Conservation (phyloP, 2,329 filamentous ascomycete genomes). For the Teratosphaeria gauchensis region DNA sequence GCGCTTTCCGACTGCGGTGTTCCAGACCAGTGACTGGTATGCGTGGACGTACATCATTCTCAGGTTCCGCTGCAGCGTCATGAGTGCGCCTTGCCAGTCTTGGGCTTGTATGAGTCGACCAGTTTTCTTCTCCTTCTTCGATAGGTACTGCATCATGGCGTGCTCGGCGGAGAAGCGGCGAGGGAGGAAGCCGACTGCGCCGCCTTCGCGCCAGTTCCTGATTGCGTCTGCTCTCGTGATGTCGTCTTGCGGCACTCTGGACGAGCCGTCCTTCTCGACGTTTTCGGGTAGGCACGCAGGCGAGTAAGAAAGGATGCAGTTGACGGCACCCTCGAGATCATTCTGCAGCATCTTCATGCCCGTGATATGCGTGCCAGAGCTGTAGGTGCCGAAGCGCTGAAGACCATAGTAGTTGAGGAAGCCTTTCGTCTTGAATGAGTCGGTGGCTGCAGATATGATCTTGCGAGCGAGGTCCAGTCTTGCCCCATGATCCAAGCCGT, state of each 20-base stretch:
- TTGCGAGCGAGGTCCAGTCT: slow-evolving; percentile 38
- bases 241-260: slow-evolving; percentile 61
- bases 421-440: slow-evolving; percentile 60
- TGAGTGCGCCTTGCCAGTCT: slow-evolving; percentile 74
- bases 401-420: slow-evolving; percentile 98
- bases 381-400: slow-evolving; percentile 89
- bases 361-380: slow-evolving; percentile 73
- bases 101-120: slow-evolving; percentile 42
- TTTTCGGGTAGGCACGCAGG: slow-evolving; percentile 50
- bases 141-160: slow-evolving; percentile 68
- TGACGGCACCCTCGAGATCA: slow-evolving; percentile 70
- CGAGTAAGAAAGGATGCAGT: slow-evolving; percentile 66
- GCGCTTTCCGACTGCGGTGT: slow-evolving; percentile 69
- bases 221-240: slow-evolving; percentile 69
- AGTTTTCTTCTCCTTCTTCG: slow-evolving; percentile 32
- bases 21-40: slow-evolving; percentile 94
- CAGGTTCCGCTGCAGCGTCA: slow-evolving; percentile 69
- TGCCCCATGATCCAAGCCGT: slow-evolving; percentile 21
- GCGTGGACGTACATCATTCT: slow-evolving; percentile 94
- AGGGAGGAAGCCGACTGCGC: slow-evolving; percentile 61
- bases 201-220: slow-evolving; percentile 55
- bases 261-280: slow-evolving; percentile 25
- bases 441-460: slow-evolving; percentile 51
- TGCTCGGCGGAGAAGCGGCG: slow-evolving; percentile 72
- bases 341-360: slow-evolving; percentile 75